A percentile compares a stretch with the other conserved stretches of the same genome.
Evolutionary conservation across 2,329 filamentous ascomycete species (phyloP).

Genomic region (Aureobasidium sp.): DNA sequence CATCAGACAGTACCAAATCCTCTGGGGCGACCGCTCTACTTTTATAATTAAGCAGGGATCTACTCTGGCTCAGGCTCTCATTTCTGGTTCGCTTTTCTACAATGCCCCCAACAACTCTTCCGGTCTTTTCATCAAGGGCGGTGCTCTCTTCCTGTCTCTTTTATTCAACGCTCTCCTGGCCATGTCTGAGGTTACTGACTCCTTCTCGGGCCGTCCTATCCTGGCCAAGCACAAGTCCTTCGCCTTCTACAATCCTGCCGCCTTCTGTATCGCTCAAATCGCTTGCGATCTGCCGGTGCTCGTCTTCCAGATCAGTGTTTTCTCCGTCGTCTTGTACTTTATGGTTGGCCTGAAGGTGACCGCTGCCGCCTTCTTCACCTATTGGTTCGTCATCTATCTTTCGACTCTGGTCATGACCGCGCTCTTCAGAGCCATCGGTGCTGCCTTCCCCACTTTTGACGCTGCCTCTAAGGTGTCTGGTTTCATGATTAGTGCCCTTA

Average conservation of each 20-base stretch:
- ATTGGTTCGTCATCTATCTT: slow-evolving; percentile 45
- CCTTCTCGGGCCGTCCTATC: slow-evolving; percentile 40
- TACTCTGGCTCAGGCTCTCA: slow-evolving; percentile 53
- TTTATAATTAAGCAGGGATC: slow-evolving; percentile 57
- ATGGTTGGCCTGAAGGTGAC: slow-evolving; percentile 30
- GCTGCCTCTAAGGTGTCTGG: slow-evolving; percentile 28
- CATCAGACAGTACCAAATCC: slow-evolving; percentile 56
- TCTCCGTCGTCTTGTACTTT: slow-evolving; percentile 20
- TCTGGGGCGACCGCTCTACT: slow-evolving; percentile 58
- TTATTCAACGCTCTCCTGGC: slow-evolving; percentile 56
- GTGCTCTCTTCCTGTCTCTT: slow-evolving; percentile 58
- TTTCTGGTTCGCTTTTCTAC: slow-evolving; percentile 63
- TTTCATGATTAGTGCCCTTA: slow-evolving; percentile 23
- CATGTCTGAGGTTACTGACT: slow-evolving; percentile 59
- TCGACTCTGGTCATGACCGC: slow-evolving; percentile 39
- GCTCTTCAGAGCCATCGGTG: slow-evolving; percentile 39
- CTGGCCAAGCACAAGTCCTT: slow-evolving; percentile 40
- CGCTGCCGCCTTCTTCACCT: slow-evolving; percentile 55
- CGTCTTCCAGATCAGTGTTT: slow-evolving; percentile 41
- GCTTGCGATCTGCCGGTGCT: slow-evolving; percentile 49
- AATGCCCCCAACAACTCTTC: slow-evolving; percentile 50
- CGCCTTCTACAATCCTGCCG: slow-evolving; percentile 31
- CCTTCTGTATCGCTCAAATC: slow-evolving; percentile 48
- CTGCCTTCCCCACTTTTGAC: slow-evolving; percentile 26
- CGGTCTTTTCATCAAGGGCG: slow-evolving; percentile 58